Conservation (phyloP, 2,329 filamentous ascomycete genomes). For the Pestalotiopsis sp. region DNA sequence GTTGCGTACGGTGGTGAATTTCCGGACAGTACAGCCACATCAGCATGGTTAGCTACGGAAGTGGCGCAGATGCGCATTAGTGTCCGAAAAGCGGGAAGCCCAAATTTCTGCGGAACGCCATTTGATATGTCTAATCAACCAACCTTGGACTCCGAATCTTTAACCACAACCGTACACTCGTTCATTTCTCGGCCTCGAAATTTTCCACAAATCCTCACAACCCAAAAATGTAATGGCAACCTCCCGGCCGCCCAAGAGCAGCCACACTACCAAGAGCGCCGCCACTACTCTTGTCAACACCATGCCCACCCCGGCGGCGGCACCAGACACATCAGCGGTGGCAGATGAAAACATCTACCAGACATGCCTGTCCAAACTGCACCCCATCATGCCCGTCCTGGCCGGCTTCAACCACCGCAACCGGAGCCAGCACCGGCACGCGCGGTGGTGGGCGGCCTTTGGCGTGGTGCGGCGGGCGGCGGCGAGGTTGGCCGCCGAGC, state of each 20-base stretch:
- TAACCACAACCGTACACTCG: neutral
- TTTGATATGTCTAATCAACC: too few species aligned
- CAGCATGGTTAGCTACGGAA: neutral
- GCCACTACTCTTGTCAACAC: neutral
- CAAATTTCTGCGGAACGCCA: neutral
- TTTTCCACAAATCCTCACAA: neutral
- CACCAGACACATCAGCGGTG: neutral
- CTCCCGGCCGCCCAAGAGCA: neutral
- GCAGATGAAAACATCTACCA: neutral
- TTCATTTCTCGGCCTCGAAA: neutral
- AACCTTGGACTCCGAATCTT: too few species aligned
- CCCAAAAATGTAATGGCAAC: neutral
- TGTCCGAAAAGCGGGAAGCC: neutral
- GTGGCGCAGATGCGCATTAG: neutral
- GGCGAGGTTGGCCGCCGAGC: conserved; percentile 48
- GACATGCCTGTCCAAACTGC: conserved; percentile 31
- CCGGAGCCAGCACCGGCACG: conserved; percentile 82
- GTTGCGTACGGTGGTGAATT: neutral
- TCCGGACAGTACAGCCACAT: neutral
- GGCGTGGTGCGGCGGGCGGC: conserved; percentile 69
- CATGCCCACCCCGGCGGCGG: neutral
- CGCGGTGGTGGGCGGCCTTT: conserved; percentile 79
- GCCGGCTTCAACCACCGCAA: conserved; percentile 79
- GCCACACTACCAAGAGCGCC: neutral
- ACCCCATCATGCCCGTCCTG: conserved; percentile 55